These are phyloP conservation scores for Cytospora piceicola DNA, from an alignment of 2,329 filamentous ascomycete species.

Conservation along the genomic window DNA sequence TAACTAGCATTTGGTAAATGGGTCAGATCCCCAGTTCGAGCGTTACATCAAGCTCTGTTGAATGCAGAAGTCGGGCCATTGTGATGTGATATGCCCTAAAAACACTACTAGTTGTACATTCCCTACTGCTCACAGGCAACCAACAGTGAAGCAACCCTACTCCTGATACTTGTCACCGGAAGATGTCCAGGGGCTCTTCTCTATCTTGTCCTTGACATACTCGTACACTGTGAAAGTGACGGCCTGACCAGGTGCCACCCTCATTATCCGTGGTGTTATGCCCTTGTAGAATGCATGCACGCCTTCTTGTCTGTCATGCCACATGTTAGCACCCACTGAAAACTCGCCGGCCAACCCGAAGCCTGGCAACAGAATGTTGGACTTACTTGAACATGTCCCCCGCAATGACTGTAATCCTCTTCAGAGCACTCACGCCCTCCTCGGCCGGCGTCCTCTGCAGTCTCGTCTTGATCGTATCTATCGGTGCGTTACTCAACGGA, in stretches of 20 bases:
- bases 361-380: not conserved
- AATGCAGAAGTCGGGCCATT: conserved; percentile 11
- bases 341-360: not conserved
- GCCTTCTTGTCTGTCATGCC: conserved; percentile 74
- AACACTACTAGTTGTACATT: not conserved
- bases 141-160: conserved; percentile 41
- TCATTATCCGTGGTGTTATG: conserved; percentile 96
- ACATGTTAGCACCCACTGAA: conserved; percentile 3
- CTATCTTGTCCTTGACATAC: conserved; percentile 72
- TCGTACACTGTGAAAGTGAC: conserved; percentile 80
- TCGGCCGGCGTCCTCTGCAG: conserved; percentile 87
- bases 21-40: not conserved
- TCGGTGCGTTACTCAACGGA: conserved; percentile 93
- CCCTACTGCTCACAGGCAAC: not conserved
- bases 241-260: conserved; percentile 92
- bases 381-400: conserved; percentile 80
- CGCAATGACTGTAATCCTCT: conserved; percentile 77
- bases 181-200: conserved; percentile 65
- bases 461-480: conserved; percentile 98
- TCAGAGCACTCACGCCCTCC: conserved; percentile 78
- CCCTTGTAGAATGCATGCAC: conserved; percentile 97
- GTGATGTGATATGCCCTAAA: conserved; percentile 4
- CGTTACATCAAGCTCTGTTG: not conserved
- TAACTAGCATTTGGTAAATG: not conserved
- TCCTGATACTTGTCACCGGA: conserved; percentile 70